Conservation (phyloP, 805 yeast genomes). For the Ogataea ganodermae region DNA sequence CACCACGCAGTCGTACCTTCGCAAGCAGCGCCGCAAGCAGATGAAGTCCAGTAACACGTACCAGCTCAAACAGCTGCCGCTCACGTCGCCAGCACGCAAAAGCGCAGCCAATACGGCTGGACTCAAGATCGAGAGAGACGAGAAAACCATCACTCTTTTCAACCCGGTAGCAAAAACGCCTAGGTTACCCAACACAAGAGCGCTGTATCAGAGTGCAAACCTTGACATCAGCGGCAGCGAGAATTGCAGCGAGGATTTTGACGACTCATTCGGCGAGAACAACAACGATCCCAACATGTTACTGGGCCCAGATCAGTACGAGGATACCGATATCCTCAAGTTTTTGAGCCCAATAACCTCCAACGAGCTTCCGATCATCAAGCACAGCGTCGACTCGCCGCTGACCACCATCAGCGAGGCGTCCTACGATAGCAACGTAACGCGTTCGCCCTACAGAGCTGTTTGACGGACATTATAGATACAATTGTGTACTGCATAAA, state of each 20-base stretch:
- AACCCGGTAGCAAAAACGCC: slow-evolving; percentile 22
- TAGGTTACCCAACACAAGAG: neutral
- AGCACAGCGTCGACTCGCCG: slow-evolving; percentile 24
- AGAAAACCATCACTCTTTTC: slow-evolving; percentile 36
- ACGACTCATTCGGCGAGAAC: slow-evolving; percentile 1
- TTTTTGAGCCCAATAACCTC: slow-evolving; percentile 23
- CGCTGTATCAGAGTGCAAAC: slow-evolving; percentile 12
- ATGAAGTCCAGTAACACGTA: slow-evolving; percentile 8
- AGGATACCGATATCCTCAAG: neutral
- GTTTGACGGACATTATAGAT: no score
- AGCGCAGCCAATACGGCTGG: neutral
- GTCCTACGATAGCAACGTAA: slow-evolving; percentile 25
- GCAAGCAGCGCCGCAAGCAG: slow-evolving; percentile 14
- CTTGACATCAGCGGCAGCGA: slow-evolving; percentile 22
- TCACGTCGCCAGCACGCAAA: slow-evolving; percentile 1
- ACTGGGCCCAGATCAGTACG: no score
- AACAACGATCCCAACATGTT: no score
- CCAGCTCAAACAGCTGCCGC: neutral
- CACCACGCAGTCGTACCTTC: slow-evolving; percentile 1
- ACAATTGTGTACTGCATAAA: neutral
- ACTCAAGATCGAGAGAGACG: slow-evolving; percentile 13
- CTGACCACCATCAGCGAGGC: slow-evolving; percentile 35
- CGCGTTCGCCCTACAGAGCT: slow-evolving; percentile 14
- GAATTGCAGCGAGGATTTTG: slow-evolving; percentile 15
- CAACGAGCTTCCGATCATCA: slow-evolving; percentile 11